Evolutionary conservation across 2,329 filamentous ascomycete genomes (phyloP).

Genomic region (Myotisia sp.): DNA sequence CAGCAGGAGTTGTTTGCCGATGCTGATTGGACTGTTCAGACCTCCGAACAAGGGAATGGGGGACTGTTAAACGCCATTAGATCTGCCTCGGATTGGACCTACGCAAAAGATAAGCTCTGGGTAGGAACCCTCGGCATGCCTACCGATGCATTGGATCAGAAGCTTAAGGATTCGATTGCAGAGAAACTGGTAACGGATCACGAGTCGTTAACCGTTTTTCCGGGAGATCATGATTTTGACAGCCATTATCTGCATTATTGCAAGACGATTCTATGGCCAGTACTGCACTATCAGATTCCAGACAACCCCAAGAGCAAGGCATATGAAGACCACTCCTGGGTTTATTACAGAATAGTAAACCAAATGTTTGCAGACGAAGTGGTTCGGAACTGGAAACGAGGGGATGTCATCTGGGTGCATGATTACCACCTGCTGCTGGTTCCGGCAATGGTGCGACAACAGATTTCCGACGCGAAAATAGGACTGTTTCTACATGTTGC

Average conservation of each 20-base stretch:
- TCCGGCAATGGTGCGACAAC: slow-evolving; percentile 75
- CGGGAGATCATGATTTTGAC: slow-evolving; percentile 82
- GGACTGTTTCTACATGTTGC: slow-evolving; percentile 92
- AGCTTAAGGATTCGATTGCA: slow-evolving; percentile 69
- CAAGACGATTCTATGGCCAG: slow-evolving; percentile 94
- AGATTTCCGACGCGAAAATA: slow-evolving; percentile 77
- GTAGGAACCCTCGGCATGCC: slow-evolving; percentile 90
- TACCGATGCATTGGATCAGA: slow-evolving; percentile 64
- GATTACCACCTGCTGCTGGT: slow-evolving; percentile 90
- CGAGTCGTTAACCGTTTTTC: slow-evolving; percentile 70
- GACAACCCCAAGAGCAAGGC: slow-evolving; percentile 98
- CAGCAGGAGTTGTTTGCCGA: slow-evolving; percentile 45
- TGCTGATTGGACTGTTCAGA: slow-evolving; percentile 70
- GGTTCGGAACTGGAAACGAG: slow-evolving; percentile 80
- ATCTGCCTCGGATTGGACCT: slow-evolving; percentile 56
- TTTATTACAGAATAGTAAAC: slow-evolving; percentile 85
- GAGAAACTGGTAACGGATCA: slow-evolving; percentile 67
- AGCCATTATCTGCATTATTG: slow-evolving; percentile 92
- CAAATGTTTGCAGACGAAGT: slow-evolving; percentile 86
- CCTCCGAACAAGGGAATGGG: slow-evolving; percentile 81
- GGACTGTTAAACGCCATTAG: slow-evolving; percentile 79
- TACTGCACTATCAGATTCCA: slow-evolving; percentile 95
- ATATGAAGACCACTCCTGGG: slow-evolving; percentile 93
- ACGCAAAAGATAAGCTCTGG: slow-evolving; percentile 65
- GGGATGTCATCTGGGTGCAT: slow-evolving; percentile 87